Conservation (phyloP, 257 asterid species). For the Fraxinus cuspidata region DNA sequence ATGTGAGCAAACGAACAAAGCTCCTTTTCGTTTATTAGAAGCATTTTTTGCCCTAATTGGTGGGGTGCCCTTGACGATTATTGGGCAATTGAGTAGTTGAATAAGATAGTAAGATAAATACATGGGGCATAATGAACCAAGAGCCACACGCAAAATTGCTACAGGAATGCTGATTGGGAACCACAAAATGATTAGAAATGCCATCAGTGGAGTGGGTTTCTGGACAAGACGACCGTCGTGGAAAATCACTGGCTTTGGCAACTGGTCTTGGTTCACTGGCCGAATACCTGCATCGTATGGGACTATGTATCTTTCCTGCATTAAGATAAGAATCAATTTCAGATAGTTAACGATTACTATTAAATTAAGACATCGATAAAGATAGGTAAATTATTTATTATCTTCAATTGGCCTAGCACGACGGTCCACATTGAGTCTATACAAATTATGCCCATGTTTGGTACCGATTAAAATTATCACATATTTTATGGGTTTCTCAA, state of each 20-base stretch:
- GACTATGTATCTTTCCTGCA: slow-evolving; percentile 39
- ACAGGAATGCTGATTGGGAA: slow-evolving; percentile 36
- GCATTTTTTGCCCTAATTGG: neutral
- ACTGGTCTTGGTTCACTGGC: slow-evolving; percentile 21
- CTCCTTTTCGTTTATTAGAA: neutral
- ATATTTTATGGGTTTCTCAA: too few species aligned
- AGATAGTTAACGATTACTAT: too few species aligned
- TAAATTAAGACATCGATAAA: too few species aligned
- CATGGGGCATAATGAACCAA: neutral
- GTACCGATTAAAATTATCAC: too few species aligned
- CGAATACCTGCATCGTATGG: slow-evolving; percentile 12
- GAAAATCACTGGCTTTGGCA: slow-evolving; percentile 42
- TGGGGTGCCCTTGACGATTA: slow-evolving; percentile 28
- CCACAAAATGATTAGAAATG: slow-evolving; percentile 39
- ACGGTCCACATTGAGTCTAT: too few species aligned
- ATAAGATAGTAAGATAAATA: neutral
- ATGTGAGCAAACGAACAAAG: slow-evolving; percentile 34
- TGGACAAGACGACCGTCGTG: slow-evolving; percentile 45
- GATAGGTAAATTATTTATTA: too few species aligned
- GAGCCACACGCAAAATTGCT: slow-evolving; percentile 18
- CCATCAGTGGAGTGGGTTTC: slow-evolving; percentile 34
- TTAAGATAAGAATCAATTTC: too few species aligned
- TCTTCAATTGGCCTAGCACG: too few species aligned
- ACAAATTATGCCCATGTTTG: too few species aligned
- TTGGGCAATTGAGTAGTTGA: neutral